A percentile compares a stretch with the other conserved stretches of the same genome.
Evolutionary conservation across 1,139 yeast species (phyloP).

Genomic region (Zygosaccharomyces sapae): DNA sequence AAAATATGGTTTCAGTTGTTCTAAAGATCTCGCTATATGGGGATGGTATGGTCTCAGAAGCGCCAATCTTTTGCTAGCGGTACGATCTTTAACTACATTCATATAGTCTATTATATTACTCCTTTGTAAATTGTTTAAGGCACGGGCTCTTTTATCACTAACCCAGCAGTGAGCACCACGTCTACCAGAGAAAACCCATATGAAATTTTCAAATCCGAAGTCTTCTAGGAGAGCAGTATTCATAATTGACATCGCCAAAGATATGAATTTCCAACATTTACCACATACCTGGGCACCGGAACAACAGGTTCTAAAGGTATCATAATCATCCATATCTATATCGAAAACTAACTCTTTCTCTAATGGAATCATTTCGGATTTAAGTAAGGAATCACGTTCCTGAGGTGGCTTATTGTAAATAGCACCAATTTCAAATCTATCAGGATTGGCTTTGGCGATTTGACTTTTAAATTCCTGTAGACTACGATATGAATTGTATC

Average conservation of each 20-base stretch:
- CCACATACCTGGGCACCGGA: constrained; percentile 79
- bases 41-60: constrained; percentile 86
- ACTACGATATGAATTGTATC: constrained; percentile 73
- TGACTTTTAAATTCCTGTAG: constrained; percentile 72
- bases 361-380: constrained; percentile 72
- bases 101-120: constrained; percentile 78
- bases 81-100: constrained; percentile 62
- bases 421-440: constrained; percentile 94
- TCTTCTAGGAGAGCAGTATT: constrained; percentile 73
- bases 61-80: constrained; percentile 43
- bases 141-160: constrained; percentile 78
- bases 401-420: constrained; percentile 82
- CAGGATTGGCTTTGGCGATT: constrained; percentile 71
- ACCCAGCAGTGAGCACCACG: constrained; percentile 99
- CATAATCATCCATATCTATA: constrained; percentile 97
- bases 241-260: constrained; percentile 76
- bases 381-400: constrained; percentile 75
- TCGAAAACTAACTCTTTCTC: constrained; percentile 89
- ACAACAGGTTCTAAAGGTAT: constrained; percentile 90
- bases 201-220: constrained; percentile 79
- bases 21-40: constrained; percentile 70
- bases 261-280: constrained; percentile 92
- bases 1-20: constrained; percentile 61
- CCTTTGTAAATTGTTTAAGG: constrained; percentile 66
- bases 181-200: constrained; percentile 98